Conservation (phyloP, 2,329 filamentous ascomycete species). For the Apiospora kogelbergensis region DNA sequence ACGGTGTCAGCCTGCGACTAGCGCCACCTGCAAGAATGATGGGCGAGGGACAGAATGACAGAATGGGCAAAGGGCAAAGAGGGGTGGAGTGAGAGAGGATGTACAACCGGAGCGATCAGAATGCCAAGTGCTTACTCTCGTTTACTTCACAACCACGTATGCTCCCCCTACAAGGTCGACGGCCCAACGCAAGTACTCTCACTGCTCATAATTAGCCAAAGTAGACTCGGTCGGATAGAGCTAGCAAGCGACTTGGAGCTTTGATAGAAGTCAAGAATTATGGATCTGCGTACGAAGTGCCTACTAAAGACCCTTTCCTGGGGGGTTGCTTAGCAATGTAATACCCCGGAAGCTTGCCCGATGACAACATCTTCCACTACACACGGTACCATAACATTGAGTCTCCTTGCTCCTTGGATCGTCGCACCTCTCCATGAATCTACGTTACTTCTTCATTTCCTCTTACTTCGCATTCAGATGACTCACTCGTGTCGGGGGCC, state of each 20-base stretch:
- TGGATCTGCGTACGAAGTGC: too few species aligned
- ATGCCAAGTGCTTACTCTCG: neutral
- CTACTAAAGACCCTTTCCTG: neutral
- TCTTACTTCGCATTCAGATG: neutral
- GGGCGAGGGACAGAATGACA: neutral
- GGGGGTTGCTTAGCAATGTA: neutral
- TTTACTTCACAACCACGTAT: neutral
- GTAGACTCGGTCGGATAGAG: too few species aligned
- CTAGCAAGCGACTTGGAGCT: neutral
- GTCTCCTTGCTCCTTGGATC: neutral
- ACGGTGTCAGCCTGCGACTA: neutral
- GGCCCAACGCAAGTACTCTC: too few species aligned
- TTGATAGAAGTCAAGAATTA: too few species aligned
- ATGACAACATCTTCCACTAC: neutral
- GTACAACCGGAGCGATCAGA: neutral
- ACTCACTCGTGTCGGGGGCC: neutral
- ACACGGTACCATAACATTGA: neutral
- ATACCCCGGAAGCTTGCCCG: neutral
- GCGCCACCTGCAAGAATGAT: conserved; percentile 2
- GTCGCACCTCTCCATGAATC: neutral
- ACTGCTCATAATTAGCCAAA: neutral
- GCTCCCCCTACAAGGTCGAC: neutral
- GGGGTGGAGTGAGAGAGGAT: neutral
- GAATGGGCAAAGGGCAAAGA: neutral
- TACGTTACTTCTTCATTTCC: neutral